phyloP scores from a whole-genome alignment of 2,329 filamentous ascomycete genomes.

The Zymoseptoria pseudotritici region DNA sequence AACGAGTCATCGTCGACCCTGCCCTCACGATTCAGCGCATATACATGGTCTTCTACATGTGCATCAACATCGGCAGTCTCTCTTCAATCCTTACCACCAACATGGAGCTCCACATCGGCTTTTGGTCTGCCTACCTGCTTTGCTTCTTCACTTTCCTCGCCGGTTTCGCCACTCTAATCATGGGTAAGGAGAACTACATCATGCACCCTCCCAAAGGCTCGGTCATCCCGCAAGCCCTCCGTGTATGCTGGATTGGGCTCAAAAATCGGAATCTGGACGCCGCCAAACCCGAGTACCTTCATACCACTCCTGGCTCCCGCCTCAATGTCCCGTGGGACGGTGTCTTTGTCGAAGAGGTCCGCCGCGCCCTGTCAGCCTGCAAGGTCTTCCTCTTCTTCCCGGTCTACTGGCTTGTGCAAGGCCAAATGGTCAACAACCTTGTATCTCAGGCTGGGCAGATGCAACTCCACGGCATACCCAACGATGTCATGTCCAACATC shows the following conservation, averaged over 20 bases:
- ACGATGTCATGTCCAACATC: slow-evolving; percentile 36
- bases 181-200: slow-evolving; percentile 42
- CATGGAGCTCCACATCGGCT: slow-evolving; percentile 58
- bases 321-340: slow-evolving; percentile 72
- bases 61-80: slow-evolving; percentile 64
- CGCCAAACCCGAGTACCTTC: slow-evolving; percentile 58
- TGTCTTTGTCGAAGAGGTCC: slow-evolving; percentile 68
- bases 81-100: slow-evolving; percentile 43
- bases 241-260: slow-evolving; percentile 51
- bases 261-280: slow-evolving; percentile 37
- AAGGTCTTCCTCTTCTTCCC: slow-evolving; percentile 54
- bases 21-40: slow-evolving; percentile 34
- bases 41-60: slow-evolving; percentile 29
- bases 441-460: slow-evolving; percentile 37
- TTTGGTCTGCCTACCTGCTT: slow-evolving; percentile 56
- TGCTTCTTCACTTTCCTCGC: slow-evolving; percentile 56
- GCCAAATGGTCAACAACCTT: slow-evolving; percentile 41
- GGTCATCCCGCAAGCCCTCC: slow-evolving; percentile 54
- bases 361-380: slow-evolving; percentile 57
- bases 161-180: slow-evolving; percentile 47
- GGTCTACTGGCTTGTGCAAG: slow-evolving; percentile 54
- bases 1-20: slow-evolving; percentile 40
- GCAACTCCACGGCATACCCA: slow-evolving; percentile 39
- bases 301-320: slow-evolving; percentile 50
- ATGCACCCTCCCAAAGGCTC: slow-evolving; percentile 62